Evolutionary conservation across 345 rosid genomes (phyloP), one percentile per base, ranked within the genome.

Genomic region (Eucalyptus cloeziana): DNA sequence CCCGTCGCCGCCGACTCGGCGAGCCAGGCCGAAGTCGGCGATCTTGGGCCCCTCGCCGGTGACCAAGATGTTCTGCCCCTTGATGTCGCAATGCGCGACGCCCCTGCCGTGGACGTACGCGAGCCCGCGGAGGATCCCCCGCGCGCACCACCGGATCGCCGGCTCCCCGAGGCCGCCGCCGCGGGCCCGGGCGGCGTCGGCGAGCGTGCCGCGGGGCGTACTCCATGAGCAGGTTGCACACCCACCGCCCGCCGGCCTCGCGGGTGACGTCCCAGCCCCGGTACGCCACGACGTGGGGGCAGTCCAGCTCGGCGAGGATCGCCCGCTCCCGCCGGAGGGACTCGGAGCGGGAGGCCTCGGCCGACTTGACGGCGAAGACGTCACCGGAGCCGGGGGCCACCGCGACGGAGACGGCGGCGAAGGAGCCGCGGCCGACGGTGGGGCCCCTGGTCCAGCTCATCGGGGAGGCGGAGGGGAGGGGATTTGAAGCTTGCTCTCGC

Each of bases 31-130:
- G 51, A 96, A 92, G 88, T 96, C 98, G 31, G 96, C 96, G 51
- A 96, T 92, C 89, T 93, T 95, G 7, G 90, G 91, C 45, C 93
- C 96, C 16, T 71, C 92, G 9, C 33, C 60, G 0, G 92, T 86
- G 51, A 96, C 89, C 92, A 95, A 85, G 86, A 95, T 81, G 62
- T 96, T 96, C 58, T 79, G 91, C 49, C 94, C 56, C 92, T 98
- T 98, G 19, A 97, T 90, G 92, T 97, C 99, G 58, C 99, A 94
- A 92, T 97, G 99, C 67, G 80, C 96, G 5, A 96, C 83, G 2
- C 98, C 98, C 19, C 80, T 88, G 5, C 92, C 88, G 88, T 96
- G 98, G 88, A 97, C 89, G 89, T 93, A 92, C 81, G 93, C 90
- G 1, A 97, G 87, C 1, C 98, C 99, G 4, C 87, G 86, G 37